Evolutionary conservation across 2,329 filamentous ascomycete genomes (phyloP).

Genomic region (Xylaria sp.): DNA sequence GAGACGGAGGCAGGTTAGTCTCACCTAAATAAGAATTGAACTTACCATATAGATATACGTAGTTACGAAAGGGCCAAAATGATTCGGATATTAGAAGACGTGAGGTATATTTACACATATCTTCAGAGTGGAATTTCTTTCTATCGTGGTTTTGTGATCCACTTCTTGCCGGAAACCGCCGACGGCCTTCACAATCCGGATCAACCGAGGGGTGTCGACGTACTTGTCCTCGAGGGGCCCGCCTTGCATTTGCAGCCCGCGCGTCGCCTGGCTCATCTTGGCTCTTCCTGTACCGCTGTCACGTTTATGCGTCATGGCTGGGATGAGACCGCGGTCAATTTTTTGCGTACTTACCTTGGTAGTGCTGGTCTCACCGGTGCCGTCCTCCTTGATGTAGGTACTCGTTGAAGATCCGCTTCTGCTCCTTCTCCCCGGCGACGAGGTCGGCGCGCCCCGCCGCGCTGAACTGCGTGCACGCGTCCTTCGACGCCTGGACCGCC

Average conservation of each 20-base stretch:
- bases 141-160: constrained; percentile 9
- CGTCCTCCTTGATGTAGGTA: no score
- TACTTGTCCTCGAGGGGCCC: constrained; percentile 63
- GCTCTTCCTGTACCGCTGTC: constrained; percentile 43
- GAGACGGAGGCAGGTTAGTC: no score
- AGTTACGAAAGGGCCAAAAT: neutral
- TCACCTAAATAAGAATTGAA: no score
- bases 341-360: no score
- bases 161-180: no score
- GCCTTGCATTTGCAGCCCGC: constrained; percentile 55
- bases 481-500: constrained; percentile 58
- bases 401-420: constrained; percentile 66
- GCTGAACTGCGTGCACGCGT: constrained; percentile 66
- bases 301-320: constrained; percentile 52
- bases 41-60: neutral
- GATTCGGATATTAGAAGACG: neutral
- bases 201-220: constrained; percentile 57
- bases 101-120: constrained; percentile 4
- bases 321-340: constrained; percentile 57
- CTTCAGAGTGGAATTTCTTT: constrained; percentile 19
- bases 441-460: constrained; percentile 68
- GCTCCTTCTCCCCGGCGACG: constrained; percentile 68
- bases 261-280: constrained; percentile 65
- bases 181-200: constrained; percentile 8
- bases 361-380: no score